Conservation (phyloP, 2,329 filamentous ascomycete genomes). For the Colletotrichum sp. region DNA sequence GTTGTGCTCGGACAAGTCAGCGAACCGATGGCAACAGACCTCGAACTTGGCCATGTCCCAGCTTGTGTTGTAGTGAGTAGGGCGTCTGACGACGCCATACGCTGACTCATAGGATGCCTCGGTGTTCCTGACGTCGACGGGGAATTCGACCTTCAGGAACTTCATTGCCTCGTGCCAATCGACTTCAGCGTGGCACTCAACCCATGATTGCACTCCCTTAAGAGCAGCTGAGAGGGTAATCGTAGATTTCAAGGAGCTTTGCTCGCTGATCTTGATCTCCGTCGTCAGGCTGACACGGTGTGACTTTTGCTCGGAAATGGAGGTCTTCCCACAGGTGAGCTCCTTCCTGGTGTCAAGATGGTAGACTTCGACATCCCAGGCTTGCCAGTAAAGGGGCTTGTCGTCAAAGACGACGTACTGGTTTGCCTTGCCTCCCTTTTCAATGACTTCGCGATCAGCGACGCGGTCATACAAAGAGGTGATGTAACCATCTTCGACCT, state of each 20-base stretch:
- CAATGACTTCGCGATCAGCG: conserved; percentile 78
- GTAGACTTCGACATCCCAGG: conserved; percentile 97
- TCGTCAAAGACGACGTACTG: conserved; percentile 96
- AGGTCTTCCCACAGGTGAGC: conserved; percentile 70
- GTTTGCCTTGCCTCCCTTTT: conserved; percentile 78
- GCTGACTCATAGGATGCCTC: conserved; percentile 96
- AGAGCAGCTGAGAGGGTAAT: conserved; percentile 78
- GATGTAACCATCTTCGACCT: conserved; percentile 76
- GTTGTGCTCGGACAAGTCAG: conserved; percentile 84
- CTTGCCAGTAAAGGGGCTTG: conserved; percentile 96
- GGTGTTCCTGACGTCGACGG: conserved; percentile 87
- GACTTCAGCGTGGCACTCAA: conserved; percentile 85
- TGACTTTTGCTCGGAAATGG: conserved; percentile 72
- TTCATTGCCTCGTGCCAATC: conserved; percentile 98
- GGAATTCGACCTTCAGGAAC: conserved; percentile 98
- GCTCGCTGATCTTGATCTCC: conserved; percentile 84
- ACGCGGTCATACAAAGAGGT: conserved; percentile 81
- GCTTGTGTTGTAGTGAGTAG: conserved; percentile 96
- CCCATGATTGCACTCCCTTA: conserved; percentile 67
- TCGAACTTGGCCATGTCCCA: conserved; percentile 99
- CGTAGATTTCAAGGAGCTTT: conserved; percentile 85
- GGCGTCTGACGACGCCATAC: conserved; percentile 85
- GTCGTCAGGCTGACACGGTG: conserved; percentile 84
- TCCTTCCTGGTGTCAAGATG: conserved; percentile 87
- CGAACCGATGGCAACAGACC: conserved; percentile 94